Evolutionary conservation across 2,329 filamentous ascomycete genomes (phyloP).

Genomic region (Fusarium ambrosium): DNA sequence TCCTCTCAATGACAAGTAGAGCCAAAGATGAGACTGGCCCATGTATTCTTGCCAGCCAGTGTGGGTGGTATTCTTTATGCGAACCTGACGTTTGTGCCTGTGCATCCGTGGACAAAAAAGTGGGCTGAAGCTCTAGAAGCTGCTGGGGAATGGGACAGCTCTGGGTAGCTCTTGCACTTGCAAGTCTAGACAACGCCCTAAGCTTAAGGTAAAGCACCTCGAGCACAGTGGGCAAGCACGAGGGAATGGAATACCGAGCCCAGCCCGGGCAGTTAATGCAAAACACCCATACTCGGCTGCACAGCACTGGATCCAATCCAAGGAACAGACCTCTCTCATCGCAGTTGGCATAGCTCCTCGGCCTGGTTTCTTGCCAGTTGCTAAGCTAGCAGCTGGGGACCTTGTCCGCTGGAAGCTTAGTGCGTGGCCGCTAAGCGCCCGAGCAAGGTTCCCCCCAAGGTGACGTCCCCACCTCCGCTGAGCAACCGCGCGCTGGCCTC

Average conservation of each 20-base stretch:
- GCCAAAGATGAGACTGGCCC: conserved; percentile 8
- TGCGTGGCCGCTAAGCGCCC: conserved; percentile 43
- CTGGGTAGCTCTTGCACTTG: conserved; percentile 2
- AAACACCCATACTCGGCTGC: conserved; percentile 41
- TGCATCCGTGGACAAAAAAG: conserved; percentile 30
- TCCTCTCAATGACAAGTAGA: conserved; percentile 3
- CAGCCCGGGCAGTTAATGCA: conserved; percentile 37
- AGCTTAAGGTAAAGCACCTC: background rate
- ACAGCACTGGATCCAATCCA: conserved; percentile 36
- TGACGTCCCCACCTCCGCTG: conserved; percentile 46
- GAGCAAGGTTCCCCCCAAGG: conserved; percentile 41
- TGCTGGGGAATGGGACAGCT: conserved; percentile 22
- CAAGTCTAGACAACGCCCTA: conserved; percentile 1
- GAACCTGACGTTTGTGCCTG: conserved; percentile 44
- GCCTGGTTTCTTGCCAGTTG: conserved; percentile 6
- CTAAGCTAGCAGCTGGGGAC: conserved; percentile 8
- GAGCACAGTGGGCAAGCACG: background rate
- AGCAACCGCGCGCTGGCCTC: conserved; percentile 45
- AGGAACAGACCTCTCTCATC: conserved; percentile 33
- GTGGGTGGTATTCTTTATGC: conserved; percentile 42
- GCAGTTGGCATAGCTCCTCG: conserved; percentile 29
- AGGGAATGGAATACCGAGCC: conserved; percentile 7
- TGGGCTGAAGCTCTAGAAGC: conserved; percentile 28
- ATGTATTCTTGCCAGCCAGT: conserved; percentile 15
- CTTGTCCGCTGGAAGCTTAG: conserved; percentile 19